Evolutionary conservation across 2,329 filamentous ascomycete genomes (phyloP).

Genomic region (Arthroderma sp.): DNA sequence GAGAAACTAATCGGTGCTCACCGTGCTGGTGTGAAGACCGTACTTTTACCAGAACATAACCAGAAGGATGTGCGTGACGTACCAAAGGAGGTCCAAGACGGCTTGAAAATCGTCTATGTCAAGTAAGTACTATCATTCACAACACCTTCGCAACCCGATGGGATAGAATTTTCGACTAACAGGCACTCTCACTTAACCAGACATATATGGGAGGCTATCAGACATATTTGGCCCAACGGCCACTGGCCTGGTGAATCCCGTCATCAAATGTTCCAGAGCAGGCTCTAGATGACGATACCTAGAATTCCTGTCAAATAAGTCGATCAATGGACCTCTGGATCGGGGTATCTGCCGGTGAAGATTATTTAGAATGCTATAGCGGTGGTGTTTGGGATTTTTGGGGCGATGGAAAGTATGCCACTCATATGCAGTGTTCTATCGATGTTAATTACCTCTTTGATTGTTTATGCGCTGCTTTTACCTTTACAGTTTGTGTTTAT

Average conservation of each 20-base stretch:
- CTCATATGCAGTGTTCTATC: too few species aligned
- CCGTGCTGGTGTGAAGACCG: conserved; percentile 86
- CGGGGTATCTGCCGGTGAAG: too few species aligned
- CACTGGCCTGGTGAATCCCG: conserved; percentile 67
- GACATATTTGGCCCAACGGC: conserved; percentile 79
- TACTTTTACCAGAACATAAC: conserved; percentile 77
- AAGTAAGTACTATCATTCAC: conserved; percentile 43
- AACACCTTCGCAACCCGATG: not conserved
- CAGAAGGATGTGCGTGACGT: conserved; percentile 85
- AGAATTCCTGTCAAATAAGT: too few species aligned
- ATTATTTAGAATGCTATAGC: too few species aligned
- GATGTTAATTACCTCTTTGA: too few species aligned
- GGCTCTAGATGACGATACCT: conserved; percentile 43
- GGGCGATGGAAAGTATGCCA: too few species aligned
- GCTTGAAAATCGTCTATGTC: conserved; percentile 79
- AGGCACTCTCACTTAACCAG: conserved; percentile 30
- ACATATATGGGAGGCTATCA: conserved; percentile 89
- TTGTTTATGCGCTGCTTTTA: too few species aligned
- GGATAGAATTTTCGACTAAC: conserved; percentile 11
- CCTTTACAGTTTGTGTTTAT: too few species aligned
- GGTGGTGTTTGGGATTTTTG: too few species aligned
- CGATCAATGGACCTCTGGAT: too few species aligned
- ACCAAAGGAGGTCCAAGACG: conserved; percentile 75
- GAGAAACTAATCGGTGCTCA: conserved; percentile 95
- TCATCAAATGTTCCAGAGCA: conserved; percentile 60